phyloP scores from a whole-genome alignment of 2,329 filamentous ascomycete genomes.

The Calonectria hongkongensis region DNA sequence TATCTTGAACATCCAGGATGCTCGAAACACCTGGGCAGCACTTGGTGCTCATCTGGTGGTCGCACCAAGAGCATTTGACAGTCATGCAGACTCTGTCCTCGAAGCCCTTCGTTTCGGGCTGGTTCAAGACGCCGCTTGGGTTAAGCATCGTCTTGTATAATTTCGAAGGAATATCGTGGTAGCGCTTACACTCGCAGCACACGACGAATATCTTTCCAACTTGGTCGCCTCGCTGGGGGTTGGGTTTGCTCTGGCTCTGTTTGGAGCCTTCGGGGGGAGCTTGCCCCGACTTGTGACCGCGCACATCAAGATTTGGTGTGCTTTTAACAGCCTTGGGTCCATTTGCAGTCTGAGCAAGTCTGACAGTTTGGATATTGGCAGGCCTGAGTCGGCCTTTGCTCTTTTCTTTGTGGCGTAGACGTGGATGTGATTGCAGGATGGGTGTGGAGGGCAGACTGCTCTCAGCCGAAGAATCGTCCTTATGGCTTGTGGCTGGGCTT shows the following conservation, averaged over 20 bases:
- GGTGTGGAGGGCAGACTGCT: slow-evolving; percentile 57
- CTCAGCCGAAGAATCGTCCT: slow-evolving; percentile 44
- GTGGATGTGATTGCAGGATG: slow-evolving; percentile 61
- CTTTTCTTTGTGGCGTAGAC: slow-evolving; percentile 57
- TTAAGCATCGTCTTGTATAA: slow-evolving; percentile 80
- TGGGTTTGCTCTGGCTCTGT: slow-evolving; percentile 42
- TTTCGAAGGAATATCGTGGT: slow-evolving; percentile 79
- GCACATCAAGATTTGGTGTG: slow-evolving; percentile 36
- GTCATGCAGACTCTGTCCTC: slow-evolving; percentile 75
- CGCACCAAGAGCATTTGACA: slow-evolving; percentile 83
- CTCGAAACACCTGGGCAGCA: slow-evolving; percentile 83
- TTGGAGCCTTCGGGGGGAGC: slow-evolving; percentile 42
- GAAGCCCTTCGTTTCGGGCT: slow-evolving; percentile 70
- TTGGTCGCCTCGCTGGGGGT: slow-evolving; percentile 59
- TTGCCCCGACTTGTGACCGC: slow-evolving; percentile 45
- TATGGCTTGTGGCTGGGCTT: slow-evolving; percentile 44
- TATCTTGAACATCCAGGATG: slow-evolving; percentile 79
- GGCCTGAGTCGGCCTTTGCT: slow-evolving; percentile 49
- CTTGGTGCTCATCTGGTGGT: slow-evolving; percentile 79
- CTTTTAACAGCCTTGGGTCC: slow-evolving; percentile 36
- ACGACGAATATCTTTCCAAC: slow-evolving; percentile 79
- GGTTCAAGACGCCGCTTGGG: slow-evolving; percentile 71
- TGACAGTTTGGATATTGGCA: slow-evolving; percentile 30
- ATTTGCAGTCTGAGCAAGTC: slow-evolving; percentile 18
- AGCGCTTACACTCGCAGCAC: slow-evolving; percentile 79